A percentile compares a stretch with the other conserved stretches of the same genome.
phyloP scores from a whole-genome alignment of 768 basidiomycete genomes.

The Daedaleopsis nitida region DNA sequence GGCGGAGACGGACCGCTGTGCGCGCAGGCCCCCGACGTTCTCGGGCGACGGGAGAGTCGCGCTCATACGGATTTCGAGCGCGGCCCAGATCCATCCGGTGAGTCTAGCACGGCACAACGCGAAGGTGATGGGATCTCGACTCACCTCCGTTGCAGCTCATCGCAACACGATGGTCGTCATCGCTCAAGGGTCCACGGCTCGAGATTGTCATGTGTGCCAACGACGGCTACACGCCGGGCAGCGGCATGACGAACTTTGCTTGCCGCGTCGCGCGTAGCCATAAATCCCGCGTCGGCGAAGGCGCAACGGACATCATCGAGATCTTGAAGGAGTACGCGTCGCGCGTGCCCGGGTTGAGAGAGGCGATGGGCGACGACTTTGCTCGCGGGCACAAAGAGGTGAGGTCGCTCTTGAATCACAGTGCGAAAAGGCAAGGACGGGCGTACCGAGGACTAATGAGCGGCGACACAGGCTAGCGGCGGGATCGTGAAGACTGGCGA shows the following conservation, averaged over 20 bases:
- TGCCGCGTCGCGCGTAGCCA: constrained; percentile 38
- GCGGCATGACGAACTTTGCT: constrained; percentile 40
- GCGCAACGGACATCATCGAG: constrained; percentile 40
- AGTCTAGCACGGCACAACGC: not conserved
- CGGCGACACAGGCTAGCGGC: constrained; percentile 41
- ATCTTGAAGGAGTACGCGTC: constrained; percentile 41
- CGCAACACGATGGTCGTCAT: constrained; percentile 48
- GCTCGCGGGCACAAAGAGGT: constrained; percentile 45
- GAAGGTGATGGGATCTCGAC: not conserved
- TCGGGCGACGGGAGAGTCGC: constrained; percentile 47
- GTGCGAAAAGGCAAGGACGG: too few relatives aligned
- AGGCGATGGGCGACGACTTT: constrained; percentile 46
- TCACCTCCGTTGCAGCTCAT: constrained; percentile 36
- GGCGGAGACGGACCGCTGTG: constrained; percentile 38
- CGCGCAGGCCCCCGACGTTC: constrained; percentile 41
- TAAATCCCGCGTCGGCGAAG: not conserved
- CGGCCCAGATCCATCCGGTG: constrained; percentile 42
- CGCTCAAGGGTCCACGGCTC: constrained; percentile 35
- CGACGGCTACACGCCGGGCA: constrained; percentile 36
- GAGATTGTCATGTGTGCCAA: constrained; percentile 40
- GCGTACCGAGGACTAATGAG: not conserved
- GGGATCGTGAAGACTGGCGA: constrained; percentile 40
- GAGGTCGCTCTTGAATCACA: too few relatives aligned
- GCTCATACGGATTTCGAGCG: constrained; percentile 42
- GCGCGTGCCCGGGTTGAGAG: constrained; percentile 33